Conservation (phyloP, 495 filamentous ascomycete genomes). For the Aspergillus mulundensis region DNA sequence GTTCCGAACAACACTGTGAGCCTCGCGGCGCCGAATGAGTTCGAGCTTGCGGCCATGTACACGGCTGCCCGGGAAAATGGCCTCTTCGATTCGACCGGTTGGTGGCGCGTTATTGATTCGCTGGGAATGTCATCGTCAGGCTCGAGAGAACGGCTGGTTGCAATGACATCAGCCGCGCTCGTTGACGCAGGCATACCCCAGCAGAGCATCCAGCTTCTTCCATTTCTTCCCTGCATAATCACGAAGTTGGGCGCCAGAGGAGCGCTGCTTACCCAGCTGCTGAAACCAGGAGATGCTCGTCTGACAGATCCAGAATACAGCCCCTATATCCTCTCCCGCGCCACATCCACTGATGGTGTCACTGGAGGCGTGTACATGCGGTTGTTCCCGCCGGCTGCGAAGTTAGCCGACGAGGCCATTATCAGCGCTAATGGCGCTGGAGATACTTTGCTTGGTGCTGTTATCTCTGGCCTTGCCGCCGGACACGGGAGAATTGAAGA, state of each 20-base stretch:
- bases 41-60: slow-evolving; percentile 78
- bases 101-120: slow-evolving; percentile 76
- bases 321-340: slow-evolving; percentile 64
- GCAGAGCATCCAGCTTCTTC: slow-evolving; percentile 77
- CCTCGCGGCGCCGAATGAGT: slow-evolving; percentile 75
- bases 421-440: slow-evolving; percentile 93
- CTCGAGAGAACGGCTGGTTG: slow-evolving; percentile 61
- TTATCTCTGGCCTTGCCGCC: slow-evolving; percentile 63
- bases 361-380: slow-evolving; percentile 85
- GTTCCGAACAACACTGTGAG: slow-evolving; percentile 62
- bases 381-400: slow-evolving; percentile 64
- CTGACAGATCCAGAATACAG: slow-evolving; percentile 57
- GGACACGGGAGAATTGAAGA: slow-evolving; percentile 31
- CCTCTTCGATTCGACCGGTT: slow-evolving; percentile 60
- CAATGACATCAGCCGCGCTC: slow-evolving; percentile 53
- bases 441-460: slow-evolving; percentile 83
- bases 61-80: slow-evolving; percentile 54
- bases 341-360: slow-evolving; percentile 39
- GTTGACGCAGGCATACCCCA: slow-evolving; percentile 82
- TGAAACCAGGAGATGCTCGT: slow-evolving; percentile 58
- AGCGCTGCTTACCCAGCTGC: slow-evolving; percentile 70
- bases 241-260: slow-evolving; percentile 79
- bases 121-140: slow-evolving; percentile 56
- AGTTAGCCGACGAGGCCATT: slow-evolving; percentile 55
- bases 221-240: slow-evolving; percentile 77